Percentiles rank a stretch among this genome's conserved stretches.
phyloP scores from a whole-genome alignment of 345 rosid species.

The Populus davidiana region DNA sequence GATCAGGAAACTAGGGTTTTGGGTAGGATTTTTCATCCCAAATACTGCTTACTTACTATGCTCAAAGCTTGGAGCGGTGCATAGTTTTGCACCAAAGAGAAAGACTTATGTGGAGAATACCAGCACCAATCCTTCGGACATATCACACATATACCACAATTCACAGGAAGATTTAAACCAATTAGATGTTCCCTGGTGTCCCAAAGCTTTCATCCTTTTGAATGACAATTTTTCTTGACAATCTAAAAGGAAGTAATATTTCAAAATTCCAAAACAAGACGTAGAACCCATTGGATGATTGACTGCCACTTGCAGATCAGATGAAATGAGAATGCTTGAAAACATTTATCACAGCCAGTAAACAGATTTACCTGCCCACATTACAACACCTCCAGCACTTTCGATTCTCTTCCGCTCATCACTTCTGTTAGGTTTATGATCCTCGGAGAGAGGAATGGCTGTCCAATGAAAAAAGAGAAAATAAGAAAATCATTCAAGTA shows the following conservation, averaged over 20 bases:
- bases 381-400: constrained; percentile 89
- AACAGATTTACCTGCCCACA: constrained; percentile 88
- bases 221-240: neutral
- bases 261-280: neutral
- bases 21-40: neutral
- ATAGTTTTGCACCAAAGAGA: neutral
- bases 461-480: neutral
- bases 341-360: neutral
- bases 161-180: constrained; percentile 1
- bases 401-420: constrained; percentile 98
- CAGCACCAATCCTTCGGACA: neutral
- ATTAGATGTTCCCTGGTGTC: neutral
- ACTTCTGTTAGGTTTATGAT: constrained; percentile 96
- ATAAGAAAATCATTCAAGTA: neutral
- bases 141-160: neutral
- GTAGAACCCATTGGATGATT: neutral
- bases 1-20: neutral
- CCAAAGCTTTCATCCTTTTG: neutral
- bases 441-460: constrained; percentile 87
- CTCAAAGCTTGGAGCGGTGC: neutral
- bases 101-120: neutral
- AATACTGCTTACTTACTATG: neutral
- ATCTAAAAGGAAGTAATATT: neutral
- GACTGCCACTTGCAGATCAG: constrained; percentile 8
- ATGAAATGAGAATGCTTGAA: neutral